These are phyloP conservation scores for Rhodotorula kratochvilovae DNA, from an alignment of 768 basidiomycete species.

Conservation along the genomic window DNA sequence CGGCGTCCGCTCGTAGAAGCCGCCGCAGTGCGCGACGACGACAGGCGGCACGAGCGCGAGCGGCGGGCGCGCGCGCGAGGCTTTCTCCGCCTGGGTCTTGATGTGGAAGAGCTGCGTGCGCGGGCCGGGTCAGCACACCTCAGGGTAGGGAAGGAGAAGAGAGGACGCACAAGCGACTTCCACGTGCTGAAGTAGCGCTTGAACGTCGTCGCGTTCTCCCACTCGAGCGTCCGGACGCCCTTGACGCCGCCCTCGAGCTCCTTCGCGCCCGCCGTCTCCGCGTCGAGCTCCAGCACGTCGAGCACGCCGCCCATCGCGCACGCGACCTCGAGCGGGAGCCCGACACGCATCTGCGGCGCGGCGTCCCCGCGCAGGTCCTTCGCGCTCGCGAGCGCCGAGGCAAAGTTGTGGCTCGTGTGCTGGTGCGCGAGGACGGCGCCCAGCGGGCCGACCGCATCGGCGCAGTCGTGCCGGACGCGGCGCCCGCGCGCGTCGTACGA, in stretches of 20 bases:
- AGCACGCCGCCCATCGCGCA: background rate
- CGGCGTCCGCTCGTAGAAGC: background rate
- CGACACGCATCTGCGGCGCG: background rate
- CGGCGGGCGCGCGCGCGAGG: background rate
- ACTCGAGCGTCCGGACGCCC: background rate
- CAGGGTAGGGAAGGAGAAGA: background rate
- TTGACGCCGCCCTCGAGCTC: background rate
- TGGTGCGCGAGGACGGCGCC: background rate
- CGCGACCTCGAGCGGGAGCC: constrained; percentile 4
- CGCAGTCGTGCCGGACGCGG: too few species aligned
- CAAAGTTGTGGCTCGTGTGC: too few species aligned
- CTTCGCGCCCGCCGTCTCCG: background rate
- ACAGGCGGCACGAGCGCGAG: background rate
- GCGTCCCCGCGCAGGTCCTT: too few species aligned
- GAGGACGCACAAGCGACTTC: background rate
- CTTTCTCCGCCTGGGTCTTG: background rate
- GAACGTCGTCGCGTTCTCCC: background rate
- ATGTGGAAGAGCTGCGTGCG: background rate
- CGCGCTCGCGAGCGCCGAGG: rapidly evolving
- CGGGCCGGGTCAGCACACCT: background rate
- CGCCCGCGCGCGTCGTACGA: too few species aligned
- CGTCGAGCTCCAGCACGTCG: background rate
- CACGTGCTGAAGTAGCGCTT: background rate
- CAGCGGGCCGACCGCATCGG: background rate
- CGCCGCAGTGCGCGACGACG: background rate